Conservation (phyloP, 2,329 filamentous ascomycete species). For the Cadophora malorum region DNA sequence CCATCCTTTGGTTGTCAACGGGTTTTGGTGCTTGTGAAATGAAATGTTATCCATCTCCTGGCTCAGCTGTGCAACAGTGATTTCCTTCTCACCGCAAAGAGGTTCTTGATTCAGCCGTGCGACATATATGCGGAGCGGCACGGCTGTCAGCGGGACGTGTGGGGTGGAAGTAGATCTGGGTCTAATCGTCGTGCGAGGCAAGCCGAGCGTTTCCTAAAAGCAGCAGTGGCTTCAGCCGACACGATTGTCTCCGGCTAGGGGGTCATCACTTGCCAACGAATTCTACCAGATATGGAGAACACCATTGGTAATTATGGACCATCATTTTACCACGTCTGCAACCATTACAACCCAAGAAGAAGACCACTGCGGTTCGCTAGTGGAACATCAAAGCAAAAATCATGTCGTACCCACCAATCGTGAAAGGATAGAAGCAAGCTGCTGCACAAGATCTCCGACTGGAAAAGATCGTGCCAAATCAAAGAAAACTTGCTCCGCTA, state of each 20-base stretch:
- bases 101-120: slow-evolving; percentile 7
- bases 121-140: background rate
- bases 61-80: background rate
- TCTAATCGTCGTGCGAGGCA: background rate
- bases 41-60: background rate
- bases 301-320: slow-evolving; percentile 9
- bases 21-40: background rate
- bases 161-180: background rate
- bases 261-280: background rate
- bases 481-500: background rate
- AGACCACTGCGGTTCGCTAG: background rate
- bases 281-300: background rate
- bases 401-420: background rate
- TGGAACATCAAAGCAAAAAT: background rate
- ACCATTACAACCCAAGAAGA: background rate
- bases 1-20: background rate
- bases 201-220: background rate
- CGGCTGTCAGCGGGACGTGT: background rate
- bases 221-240: background rate
- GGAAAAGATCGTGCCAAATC: background rate
- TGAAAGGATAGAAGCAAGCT: background rate
- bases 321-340: background rate
- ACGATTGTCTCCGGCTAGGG: background rate
- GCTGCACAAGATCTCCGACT: background rate
- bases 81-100: background rate